Percentiles rank a stretch among this genome's conserved stretches.
Conservation (phyloP, 129 eudicot genomes). For the Sambucus nigra region DNA sequence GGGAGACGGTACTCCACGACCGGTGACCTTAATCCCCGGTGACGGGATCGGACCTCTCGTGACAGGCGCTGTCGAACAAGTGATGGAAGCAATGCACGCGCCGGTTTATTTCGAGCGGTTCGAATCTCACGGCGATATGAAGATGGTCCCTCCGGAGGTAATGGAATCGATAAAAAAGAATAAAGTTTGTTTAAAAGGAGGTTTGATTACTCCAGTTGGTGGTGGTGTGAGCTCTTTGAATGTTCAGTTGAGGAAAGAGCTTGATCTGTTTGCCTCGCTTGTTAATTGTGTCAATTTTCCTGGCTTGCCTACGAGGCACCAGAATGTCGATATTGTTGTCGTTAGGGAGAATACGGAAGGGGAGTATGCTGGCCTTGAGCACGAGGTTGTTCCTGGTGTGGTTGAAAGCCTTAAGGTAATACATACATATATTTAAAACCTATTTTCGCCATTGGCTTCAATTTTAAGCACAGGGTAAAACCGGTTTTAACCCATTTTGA, state of each 20-base stretch:
- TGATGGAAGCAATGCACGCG: constrained; percentile 96
- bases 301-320: constrained; percentile 73
- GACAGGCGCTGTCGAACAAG: constrained; percentile 86
- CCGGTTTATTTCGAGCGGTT: constrained; percentile 74
- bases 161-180: constrained; percentile 64
- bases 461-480: too few relatives aligned
- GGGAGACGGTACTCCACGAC: constrained; percentile 80
- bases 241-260: constrained; percentile 70
- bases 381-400: constrained; percentile 92
- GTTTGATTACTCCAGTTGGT: constrained; percentile 79
- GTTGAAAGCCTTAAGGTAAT: constrained; percentile 90
- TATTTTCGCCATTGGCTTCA: too few relatives aligned
- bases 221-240: constrained; percentile 91
- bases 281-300: constrained; percentile 74
- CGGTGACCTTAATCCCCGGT: constrained; percentile 85
- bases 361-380: constrained; percentile 85
- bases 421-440: too few relatives aligned
- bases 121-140: constrained; percentile 81
- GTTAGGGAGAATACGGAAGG: constrained; percentile 95
- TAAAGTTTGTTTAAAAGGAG: constrained; percentile 88
- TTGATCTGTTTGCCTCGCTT: constrained; percentile 78
- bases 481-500: too few relatives aligned
- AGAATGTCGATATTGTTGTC: constrained; percentile 88
- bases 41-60: constrained; percentile 91
- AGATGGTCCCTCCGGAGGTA: constrained; percentile 48